Conservation (phyloP, 148 eudicot species). For the Persicaria tinctoria region DNA sequence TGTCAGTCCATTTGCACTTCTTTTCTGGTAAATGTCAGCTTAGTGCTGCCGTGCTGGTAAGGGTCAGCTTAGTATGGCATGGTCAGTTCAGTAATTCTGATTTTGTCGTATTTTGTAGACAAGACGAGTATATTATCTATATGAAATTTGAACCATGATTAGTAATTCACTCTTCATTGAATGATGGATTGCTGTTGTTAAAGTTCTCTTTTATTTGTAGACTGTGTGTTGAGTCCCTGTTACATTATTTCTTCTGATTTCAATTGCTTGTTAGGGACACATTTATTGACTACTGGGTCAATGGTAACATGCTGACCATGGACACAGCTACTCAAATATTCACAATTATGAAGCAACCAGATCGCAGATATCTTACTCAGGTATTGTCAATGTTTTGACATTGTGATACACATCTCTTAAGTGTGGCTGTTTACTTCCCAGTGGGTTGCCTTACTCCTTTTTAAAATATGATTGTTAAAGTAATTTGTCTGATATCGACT, state of each 20-base stretch:
- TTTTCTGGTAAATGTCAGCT: background rate
- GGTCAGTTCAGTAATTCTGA: background rate
- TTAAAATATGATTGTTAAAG: too few relatives aligned
- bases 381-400: constrained; percentile 16
- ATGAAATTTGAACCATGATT: background rate
- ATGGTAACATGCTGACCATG: constrained; percentile 59
- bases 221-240: background rate
- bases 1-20: background rate
- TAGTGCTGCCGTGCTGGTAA: background rate
- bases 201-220: background rate
- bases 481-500: too few relatives aligned
- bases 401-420: background rate
- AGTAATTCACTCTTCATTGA: background rate
- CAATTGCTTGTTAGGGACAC: constrained; percentile 37
- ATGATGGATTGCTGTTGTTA: too few relatives aligned
- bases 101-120: background rate
- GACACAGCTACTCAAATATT: constrained; percentile 57
- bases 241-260: background rate
- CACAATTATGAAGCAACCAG: constrained; percentile 67
- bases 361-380: constrained; percentile 43
- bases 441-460: background rate
- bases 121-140: background rate
- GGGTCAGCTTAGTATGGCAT: background rate
- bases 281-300: constrained; percentile 63
- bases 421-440: background rate